Evolutionary conservation across 2,329 filamentous ascomycete genomes (phyloP), one percentile per base, ranked within the genome.

Genomic region (Pseudogymnoascus sp.): DNA sequence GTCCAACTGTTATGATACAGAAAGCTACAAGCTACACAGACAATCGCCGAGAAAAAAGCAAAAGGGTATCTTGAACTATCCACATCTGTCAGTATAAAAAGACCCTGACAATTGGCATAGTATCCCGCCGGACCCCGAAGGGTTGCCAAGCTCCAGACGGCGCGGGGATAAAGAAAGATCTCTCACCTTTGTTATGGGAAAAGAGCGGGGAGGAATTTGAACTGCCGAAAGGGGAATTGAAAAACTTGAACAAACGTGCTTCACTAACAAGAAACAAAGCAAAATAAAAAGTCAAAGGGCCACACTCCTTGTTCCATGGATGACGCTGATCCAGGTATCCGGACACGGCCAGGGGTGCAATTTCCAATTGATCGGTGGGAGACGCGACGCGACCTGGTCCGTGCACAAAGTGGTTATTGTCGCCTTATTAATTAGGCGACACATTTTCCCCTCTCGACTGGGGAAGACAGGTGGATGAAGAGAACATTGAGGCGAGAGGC

Each of bases 311-410:
- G 25, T 28, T 34, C 5, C 23, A 53, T 53, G 23, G 14, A 31
- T 16, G 46, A 28, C 14, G 46, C 6, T 31, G 14, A 53, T 53
- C 44, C 44, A 53, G 23, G 14, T 10, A 53, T 53, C 25, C n/a
- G 46, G 46, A 53, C 46, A 31, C n/a, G 25, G 46, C 11, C 46
- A 53, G 46, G 46, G 46, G 46, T 31, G 46, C 46, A 53, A 53
- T 53, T 53, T 53, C 46, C 25, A 50, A 34, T 34, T 34, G n/a
- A 34, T 56, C n/a, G n/a, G n/a, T 11, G 10, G 50, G 50, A 56
- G 50, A 56, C 50, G 50, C 50, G 50, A 56, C 50, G 50, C 50
- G 50, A 56, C 50, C n/a, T 56, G 50, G 50, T 56, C 50, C 50
- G 50, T 56, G 50, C 50, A 2, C 11, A 56, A 21, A 36, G 50